phyloP scores from a whole-genome alignment of 2,329 filamentous ascomycete genomes.

The Talaromyces sp. region DNA sequence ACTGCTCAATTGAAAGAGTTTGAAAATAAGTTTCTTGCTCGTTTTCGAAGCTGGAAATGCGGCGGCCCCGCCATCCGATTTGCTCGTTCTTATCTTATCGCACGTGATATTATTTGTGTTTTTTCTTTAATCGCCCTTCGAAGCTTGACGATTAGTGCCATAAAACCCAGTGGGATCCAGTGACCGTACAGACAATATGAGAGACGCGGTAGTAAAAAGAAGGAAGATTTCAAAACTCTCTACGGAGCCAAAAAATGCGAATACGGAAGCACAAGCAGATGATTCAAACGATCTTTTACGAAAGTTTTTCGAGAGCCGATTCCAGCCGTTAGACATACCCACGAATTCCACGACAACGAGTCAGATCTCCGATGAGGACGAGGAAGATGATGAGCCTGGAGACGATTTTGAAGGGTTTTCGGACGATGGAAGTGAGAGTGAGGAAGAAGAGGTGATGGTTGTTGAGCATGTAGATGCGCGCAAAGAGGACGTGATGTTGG shows the following conservation, averaged over 20 bases:
- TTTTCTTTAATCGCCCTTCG: neutral
- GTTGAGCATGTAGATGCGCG: slow-evolving; percentile 58
- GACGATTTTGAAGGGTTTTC: slow-evolving; percentile 15
- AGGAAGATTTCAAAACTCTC: slow-evolving; percentile 8
- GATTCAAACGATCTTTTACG: slow-evolving; percentile 73
- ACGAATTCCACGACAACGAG: neutral
- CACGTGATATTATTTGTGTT: slow-evolving; percentile 32
- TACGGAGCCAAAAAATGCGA: slow-evolving; percentile 18
- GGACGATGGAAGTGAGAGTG: slow-evolving; percentile 43
- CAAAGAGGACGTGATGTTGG: slow-evolving; percentile 47
- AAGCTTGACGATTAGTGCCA: neutral
- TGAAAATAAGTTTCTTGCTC: neutral
- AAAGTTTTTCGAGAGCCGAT: slow-evolving; percentile 82
- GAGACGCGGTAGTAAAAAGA: slow-evolving; percentile 4
- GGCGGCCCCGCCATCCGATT: neutral
- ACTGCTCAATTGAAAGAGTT: neutral
- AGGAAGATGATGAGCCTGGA: slow-evolving; percentile 44
- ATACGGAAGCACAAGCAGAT: slow-evolving; percentile 34
- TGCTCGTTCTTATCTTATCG: slow-evolving; percentile 33
- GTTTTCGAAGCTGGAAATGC: neutral
- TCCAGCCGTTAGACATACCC: slow-evolving; percentile 61
- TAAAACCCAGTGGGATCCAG: neutral
- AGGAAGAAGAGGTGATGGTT: slow-evolving; percentile 52
- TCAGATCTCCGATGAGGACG: slow-evolving; percentile 25
- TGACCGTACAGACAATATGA: slow-evolving; percentile 3